Percentiles rank a stretch among this genome's conserved stretches.
Evolutionary conservation across 129 eudicot species (phyloP).

Genomic region (Kitagawia praeruptora): DNA sequence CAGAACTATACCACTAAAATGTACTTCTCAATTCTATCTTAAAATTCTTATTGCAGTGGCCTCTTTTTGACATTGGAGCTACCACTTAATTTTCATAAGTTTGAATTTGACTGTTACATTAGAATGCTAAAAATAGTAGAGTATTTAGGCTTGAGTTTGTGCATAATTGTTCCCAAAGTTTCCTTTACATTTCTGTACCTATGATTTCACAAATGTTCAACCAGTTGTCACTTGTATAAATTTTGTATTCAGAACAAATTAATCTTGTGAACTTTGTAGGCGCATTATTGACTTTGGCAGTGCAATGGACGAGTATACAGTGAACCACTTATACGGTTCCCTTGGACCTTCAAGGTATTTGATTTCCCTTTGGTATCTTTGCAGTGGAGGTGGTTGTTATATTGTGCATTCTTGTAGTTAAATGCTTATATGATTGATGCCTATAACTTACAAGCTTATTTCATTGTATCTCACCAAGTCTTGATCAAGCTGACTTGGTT

Average conservation of each 20-base stretch:
- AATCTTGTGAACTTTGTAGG: constrained; percentile 35
- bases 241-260: not conserved
- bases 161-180: not conserved
- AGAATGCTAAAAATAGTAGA: not conserved
- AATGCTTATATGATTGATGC: not conserved
- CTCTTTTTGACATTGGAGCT: constrained; percentile 3
- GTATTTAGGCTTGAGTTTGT: constrained; percentile 2
- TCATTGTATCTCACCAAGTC: not conserved
- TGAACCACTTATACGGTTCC: constrained; percentile 70
- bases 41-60: not conserved
- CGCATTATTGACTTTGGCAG: constrained; percentile 97
- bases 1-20: constrained; percentile 55
- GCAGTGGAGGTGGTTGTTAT: constrained; percentile 3
- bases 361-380: constrained; percentile 1
- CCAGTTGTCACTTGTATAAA: constrained; percentile 2
- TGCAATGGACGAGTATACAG: constrained; percentile 73
- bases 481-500: not conserved
- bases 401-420: not conserved
- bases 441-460: not conserved
- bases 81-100: not conserved
- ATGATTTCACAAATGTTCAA: not conserved
- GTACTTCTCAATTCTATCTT: constrained; percentile 32
- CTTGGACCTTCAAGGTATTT: constrained; percentile 91
- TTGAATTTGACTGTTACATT: constrained; percentile 5
- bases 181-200: constrained; percentile 1